Percentiles rank a stretch among this genome's conserved stretches.
phyloP scores from a whole-genome alignment of 2,329 filamentous ascomycete species.

The Trichoderma pleuroti region DNA sequence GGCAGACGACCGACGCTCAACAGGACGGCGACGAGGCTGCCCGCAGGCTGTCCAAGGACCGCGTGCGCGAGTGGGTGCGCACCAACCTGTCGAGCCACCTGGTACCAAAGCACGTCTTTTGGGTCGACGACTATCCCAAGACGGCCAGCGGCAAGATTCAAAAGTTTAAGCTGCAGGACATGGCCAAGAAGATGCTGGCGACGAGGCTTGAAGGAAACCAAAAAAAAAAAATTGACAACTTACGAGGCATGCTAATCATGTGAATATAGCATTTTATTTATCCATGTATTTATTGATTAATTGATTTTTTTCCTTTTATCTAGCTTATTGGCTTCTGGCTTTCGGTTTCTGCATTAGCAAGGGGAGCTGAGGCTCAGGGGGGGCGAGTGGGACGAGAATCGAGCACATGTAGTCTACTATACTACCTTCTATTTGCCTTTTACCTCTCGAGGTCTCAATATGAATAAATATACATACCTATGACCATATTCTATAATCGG shows the following conservation, averaged over 20 bases:
- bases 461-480: background rate
- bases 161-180: constrained; percentile 79
- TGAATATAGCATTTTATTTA: background rate
- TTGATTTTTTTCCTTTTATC: background rate
- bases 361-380: background rate
- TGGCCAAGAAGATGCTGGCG: constrained; percentile 44
- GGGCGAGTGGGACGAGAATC: background rate
- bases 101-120: constrained; percentile 88
- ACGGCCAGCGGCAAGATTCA: constrained; percentile 96
- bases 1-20: constrained; percentile 26
- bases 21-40: constrained; percentile 27
- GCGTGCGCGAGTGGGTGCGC: constrained; percentile 69
- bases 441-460: background rate
- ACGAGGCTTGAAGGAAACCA: background rate
- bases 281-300: background rate
- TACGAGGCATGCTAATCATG: background rate
- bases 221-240: background rate
- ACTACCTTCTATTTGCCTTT: background rate
- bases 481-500: background rate
- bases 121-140: constrained; percentile 80
- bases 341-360: background rate
- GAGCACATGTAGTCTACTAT: background rate
- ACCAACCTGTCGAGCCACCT: constrained; percentile 68
- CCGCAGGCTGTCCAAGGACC: constrained; percentile 48
- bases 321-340: background rate